phyloP scores from a whole-genome alignment of 257 asterid species.

The Solanum chaucha region DNA sequence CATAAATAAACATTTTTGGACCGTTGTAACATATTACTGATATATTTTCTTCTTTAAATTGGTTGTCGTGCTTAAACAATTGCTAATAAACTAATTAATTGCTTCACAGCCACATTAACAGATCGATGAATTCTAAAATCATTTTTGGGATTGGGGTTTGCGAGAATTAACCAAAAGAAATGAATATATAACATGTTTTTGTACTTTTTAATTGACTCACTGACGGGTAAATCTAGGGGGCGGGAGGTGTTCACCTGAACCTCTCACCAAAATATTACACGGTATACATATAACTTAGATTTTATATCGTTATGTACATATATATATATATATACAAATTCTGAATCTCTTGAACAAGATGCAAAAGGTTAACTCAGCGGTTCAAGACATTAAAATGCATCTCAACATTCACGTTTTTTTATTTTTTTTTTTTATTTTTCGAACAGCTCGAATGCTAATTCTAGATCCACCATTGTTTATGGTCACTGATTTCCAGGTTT shows the following conservation, averaged over 20 bases:
- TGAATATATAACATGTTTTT: too few relatives aligned
- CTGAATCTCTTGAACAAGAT: too few relatives aligned
- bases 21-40: not conserved
- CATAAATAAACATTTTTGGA: not conserved
- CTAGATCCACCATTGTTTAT: too few relatives aligned
- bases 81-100: not conserved
- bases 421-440: too few relatives aligned
- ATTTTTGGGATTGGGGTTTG: not conserved
- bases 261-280: too few relatives aligned
- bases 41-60: not conserved
- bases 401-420: too few relatives aligned
- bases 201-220: not conserved
- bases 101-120: not conserved
- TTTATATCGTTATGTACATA: too few relatives aligned
- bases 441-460: accelerated
- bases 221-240: not conserved
- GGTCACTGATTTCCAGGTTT: not conserved
- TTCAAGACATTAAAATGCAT: not conserved
- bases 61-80: not conserved
- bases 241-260: not conserved
- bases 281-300: too few relatives aligned
- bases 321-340: too few relatives aligned
- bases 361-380: not conserved
- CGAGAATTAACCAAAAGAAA: not conserved
- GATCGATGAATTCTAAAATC: not conserved